phyloP scores from a whole-genome alignment of 164 flowering plant genomes.

The Nymphaea thermarum region DNA sequence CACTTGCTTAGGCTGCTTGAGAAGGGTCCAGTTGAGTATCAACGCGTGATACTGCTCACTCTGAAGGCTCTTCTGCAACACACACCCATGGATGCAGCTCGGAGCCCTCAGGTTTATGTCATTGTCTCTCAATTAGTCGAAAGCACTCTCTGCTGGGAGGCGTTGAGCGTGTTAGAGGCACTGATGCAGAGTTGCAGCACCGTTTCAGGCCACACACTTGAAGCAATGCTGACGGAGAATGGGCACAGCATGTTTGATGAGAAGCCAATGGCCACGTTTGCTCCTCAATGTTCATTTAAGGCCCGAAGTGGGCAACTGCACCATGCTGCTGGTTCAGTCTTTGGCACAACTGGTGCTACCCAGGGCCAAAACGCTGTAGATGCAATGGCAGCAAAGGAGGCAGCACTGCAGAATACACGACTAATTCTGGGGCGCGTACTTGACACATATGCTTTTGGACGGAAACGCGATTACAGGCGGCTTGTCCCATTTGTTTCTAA shows the following conservation, averaged over 20 bases:
- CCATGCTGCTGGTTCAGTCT: conserved; percentile 37
- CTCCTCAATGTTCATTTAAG: conserved; percentile 77
- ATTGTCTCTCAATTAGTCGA: conserved; percentile 94
- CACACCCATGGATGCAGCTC: conserved; percentile 93
- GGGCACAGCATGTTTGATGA: conserved; percentile 53
- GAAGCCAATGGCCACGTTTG: conserved; percentile 31
- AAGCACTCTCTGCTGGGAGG: conserved; percentile 96
- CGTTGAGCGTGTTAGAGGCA: conserved; percentile 89
- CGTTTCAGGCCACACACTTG: conserved; percentile 50
- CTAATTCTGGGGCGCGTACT: conserved; percentile 87
- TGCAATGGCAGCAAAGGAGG: conserved; percentile 52
- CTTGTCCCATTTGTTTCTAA: conserved; percentile 80
- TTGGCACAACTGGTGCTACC: conserved; percentile 9
- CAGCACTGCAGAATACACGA: conserved; percentile 81
- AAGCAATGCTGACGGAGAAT: conserved; percentile 43
- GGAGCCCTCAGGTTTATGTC: conserved; percentile 94
- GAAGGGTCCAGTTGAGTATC: conserved; percentile 90
- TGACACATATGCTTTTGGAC: conserved; percentile 74
- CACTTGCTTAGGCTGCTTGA: conserved; percentile 78
- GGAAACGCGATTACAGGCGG: conserved; percentile 76
- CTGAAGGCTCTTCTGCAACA: conserved; percentile 96
- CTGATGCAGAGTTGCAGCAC: conserved; percentile 91
- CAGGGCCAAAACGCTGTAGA: conserved; percentile 15
- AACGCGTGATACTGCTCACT: conserved; percentile 82
- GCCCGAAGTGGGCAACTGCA: conserved; percentile 87